Percentiles rank a stretch among this genome's conserved stretches.
Conservation (phyloP, 208 protist genomes). For the Trypanosoma melophagium region DNA sequence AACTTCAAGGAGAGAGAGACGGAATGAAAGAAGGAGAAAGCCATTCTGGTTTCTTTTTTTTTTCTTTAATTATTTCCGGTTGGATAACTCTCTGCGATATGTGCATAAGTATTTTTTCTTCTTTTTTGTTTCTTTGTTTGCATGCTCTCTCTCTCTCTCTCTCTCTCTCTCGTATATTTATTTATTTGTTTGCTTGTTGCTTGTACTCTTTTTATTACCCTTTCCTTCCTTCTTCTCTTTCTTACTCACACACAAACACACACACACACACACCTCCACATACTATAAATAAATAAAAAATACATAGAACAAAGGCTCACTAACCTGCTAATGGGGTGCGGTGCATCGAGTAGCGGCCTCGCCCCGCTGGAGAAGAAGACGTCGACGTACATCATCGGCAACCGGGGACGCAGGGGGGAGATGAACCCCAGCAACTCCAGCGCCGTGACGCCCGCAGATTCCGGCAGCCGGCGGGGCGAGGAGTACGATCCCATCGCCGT, state of each 20-base stretch:
- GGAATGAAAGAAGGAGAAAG: not conserved
- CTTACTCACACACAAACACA: no score
- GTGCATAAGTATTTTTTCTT: not conserved
- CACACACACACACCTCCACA: no score
- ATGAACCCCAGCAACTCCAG: no score
- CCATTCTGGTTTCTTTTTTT: constrained; percentile 10
- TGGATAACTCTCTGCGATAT: constrained; percentile 1
- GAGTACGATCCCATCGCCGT: constrained; percentile 6
- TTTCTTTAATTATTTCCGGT: constrained; percentile 1
- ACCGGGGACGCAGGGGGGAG: no score
- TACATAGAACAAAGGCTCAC: no score
- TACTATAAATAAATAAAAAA: no score
- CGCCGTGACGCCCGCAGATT: no score
- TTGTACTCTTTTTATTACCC: constrained; percentile 4
- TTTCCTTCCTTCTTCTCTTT: no score
- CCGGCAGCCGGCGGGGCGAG: not conserved
- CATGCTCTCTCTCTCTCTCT: not conserved
- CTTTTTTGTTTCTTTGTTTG: not conserved
- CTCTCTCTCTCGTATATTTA: not conserved
- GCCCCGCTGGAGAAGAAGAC: no score
- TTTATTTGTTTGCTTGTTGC: not conserved
- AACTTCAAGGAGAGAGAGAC: not conserved
- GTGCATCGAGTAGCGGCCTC: no score
- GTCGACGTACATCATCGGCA: no score
- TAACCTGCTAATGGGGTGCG: no score